A percentile compares a stretch with the other conserved stretches of the same genome.
Evolutionary conservation across 805 yeast genomes (phyloP).

Genomic region (Myxozyma kluyveri): DNA sequence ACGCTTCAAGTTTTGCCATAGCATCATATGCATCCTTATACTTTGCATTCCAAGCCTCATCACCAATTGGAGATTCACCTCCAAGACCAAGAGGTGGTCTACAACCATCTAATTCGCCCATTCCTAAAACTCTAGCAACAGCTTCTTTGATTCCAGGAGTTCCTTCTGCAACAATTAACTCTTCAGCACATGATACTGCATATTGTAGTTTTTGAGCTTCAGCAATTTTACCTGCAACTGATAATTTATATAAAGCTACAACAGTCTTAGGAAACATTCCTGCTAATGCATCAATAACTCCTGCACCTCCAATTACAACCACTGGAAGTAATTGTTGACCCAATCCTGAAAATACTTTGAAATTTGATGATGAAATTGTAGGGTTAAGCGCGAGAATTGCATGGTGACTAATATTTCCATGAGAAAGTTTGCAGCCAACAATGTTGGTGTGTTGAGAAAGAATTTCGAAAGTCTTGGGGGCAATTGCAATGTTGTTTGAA

Average conservation of each 20-base stretch:
- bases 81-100: slow-evolving; percentile 45
- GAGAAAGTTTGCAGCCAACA: slow-evolving; percentile 53
- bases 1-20: slow-evolving; percentile 11
- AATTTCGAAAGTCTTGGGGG: slow-evolving; percentile 42
- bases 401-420: slow-evolving; percentile 51
- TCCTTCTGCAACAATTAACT: slow-evolving; percentile 44
- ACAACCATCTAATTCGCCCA: slow-evolving; percentile 48
- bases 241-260: slow-evolving; percentile 43
- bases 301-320: slow-evolving; percentile 47
- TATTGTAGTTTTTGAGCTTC: slow-evolving; percentile 47
- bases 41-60: slow-evolving; percentile 16
- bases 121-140: slow-evolving; percentile 39
- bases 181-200: slow-evolving; percentile 48
- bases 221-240: slow-evolving; percentile 39
- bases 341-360: slow-evolving; percentile 49
- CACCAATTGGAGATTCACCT: too few relatives aligned
- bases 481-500: slow-evolving; percentile 43
- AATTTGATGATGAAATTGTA: slow-evolving; percentile 42
- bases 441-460: slow-evolving; percentile 48
- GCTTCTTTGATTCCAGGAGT: slow-evolving; percentile 51
- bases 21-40: slow-evolving; percentile 14
- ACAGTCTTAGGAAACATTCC: slow-evolving; percentile 54
- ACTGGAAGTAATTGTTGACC: slow-evolving; percentile 53
- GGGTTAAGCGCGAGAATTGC: slow-evolving; percentile 47
- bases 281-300: slow-evolving; percentile 53